A percentile compares a stretch with the other conserved stretches of the same genome.
Evolutionary conservation across 2,329 filamentous ascomycete genomes (phyloP).

Genomic region (Talaromyces sp.): DNA sequence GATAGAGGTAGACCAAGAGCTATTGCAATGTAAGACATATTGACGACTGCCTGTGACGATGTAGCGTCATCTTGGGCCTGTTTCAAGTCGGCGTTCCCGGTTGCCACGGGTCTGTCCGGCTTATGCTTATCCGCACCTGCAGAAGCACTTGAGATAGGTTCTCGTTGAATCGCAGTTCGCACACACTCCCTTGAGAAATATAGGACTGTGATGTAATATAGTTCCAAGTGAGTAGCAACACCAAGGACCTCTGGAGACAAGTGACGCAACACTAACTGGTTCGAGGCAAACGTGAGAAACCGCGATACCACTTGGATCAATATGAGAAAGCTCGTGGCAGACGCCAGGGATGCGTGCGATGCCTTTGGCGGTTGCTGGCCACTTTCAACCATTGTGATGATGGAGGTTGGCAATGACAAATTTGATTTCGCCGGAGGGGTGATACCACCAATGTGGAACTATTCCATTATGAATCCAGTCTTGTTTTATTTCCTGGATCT

Average conservation of each 20-base stretch:
- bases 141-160: slow-evolving; percentile 40
- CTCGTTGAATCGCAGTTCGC: slow-evolving; percentile 83
- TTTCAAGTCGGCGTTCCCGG: not conserved
- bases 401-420: not conserved
- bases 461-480: not conserved
- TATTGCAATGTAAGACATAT: slow-evolving; percentile 77
- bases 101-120: too few relatives aligned
- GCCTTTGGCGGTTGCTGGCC: not conserved
- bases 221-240: slow-evolving; percentile 80
- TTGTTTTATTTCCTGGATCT: not conserved
- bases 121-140: not conserved
- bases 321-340: slow-evolving; percentile 80
- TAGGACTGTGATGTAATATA: slow-evolving; percentile 87
- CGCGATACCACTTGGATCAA: slow-evolving; percentile 82
- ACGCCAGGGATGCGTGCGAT: slow-evolving; percentile 34
- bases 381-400: not conserved
- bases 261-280: slow-evolving; percentile 83
- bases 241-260: slow-evolving; percentile 81
- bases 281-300: slow-evolving; percentile 81
- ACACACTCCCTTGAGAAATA: slow-evolving; percentile 92
- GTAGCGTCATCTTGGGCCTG: slow-evolving; percentile 15
- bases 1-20: slow-evolving; percentile 62
- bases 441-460: not conserved
- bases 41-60: slow-evolving; percentile 69
- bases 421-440: not conserved